Evolutionary conservation across 1,284 basidiomycete species (phyloP).

Genomic region (Cutaneotrichosporon spelunceum): DNA sequence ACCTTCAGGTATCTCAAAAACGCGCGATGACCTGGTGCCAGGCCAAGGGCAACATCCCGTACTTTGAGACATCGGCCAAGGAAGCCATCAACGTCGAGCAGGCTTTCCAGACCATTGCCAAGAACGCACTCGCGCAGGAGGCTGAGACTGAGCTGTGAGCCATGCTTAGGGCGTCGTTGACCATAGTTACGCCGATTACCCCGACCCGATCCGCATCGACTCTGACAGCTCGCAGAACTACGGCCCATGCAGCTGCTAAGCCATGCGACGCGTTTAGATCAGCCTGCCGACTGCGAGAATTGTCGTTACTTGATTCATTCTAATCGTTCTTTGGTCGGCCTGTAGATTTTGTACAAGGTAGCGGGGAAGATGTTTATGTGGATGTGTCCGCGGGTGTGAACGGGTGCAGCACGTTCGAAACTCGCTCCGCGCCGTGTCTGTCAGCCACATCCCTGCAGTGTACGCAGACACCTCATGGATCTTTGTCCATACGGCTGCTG

Average conservation of each 20-base stretch:
- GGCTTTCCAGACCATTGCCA: conserved; percentile 98
- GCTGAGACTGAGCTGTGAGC: conserved; percentile 71
- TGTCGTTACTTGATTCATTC: conserved; percentile 4
- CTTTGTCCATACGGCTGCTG: neutral
- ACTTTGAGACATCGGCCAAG: conserved; percentile 99
- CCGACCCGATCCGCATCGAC: conserved; percentile 97
- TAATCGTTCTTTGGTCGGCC: conserved; percentile 11
- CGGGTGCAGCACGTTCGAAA: neutral
- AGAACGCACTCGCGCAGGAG: conserved; percentile 97
- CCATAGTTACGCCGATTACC: conserved; percentile 93
- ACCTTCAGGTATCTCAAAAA: conserved; percentile 69
- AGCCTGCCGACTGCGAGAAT: conserved; percentile 5
- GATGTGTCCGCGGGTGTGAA: neutral
- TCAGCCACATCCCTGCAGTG: neutral
- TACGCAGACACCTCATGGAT: neutral
- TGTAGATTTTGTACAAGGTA: conserved; percentile 14
- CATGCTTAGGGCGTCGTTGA: neutral
- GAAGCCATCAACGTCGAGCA: conserved; percentile 99
- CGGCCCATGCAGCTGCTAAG: conserved; percentile 77
- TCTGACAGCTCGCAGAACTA: conserved; percentile 86
- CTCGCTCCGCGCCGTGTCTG: neutral
- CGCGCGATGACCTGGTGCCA: conserved; percentile 99
- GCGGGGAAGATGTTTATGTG: conserved; percentile 2
- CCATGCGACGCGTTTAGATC: neutral
- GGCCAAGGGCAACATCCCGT: conserved; percentile 98